Percentiles rank a stretch among this genome's conserved stretches.
Evolutionary conservation across 2,329 filamentous ascomycete species (phyloP).

Genomic region (Fusarium sp.): DNA sequence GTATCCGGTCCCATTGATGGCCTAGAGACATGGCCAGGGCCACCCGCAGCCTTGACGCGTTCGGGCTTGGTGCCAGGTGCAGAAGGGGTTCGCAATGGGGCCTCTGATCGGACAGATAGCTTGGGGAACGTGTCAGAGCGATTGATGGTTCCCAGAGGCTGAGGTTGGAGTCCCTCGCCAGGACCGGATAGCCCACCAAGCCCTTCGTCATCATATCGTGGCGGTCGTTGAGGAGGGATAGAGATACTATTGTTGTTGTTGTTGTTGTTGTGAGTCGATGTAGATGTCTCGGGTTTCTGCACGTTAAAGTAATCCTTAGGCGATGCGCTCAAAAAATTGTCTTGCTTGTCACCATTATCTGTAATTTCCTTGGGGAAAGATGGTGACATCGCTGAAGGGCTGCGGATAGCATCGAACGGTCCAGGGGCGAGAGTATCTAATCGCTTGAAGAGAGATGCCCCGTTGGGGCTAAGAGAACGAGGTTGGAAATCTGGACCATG

Average conservation of each 20-base stretch:
- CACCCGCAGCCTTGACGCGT: conserved; percentile 45
- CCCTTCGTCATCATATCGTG: conserved; percentile 67
- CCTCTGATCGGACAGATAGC: conserved; percentile 51
- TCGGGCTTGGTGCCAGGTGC: conserved; percentile 59
- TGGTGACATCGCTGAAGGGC: conserved; percentile 49
- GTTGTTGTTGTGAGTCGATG: conserved; percentile 39
- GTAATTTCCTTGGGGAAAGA: conserved; percentile 45
- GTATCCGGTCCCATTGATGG: conserved; percentile 62
- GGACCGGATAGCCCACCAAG: conserved; percentile 62
- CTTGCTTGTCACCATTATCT: conserved; percentile 29
- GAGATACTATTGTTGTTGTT: conserved; percentile 43
- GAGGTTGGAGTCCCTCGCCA: conserved; percentile 51
- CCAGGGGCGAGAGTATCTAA: conserved; percentile 75
- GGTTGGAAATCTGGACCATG: conserved; percentile 37
- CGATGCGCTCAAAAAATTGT: conserved; percentile 37
- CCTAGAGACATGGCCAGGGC: conserved; percentile 48
- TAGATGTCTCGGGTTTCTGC: conserved; percentile 19
- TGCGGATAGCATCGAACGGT: conserved; percentile 67
- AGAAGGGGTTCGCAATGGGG: conserved; percentile 59
- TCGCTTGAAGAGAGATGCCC: conserved; percentile 63
- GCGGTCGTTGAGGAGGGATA: conserved; percentile 55
- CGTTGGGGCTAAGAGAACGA: conserved; percentile 41
- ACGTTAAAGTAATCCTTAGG: conserved; percentile 28
- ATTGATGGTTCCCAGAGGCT: conserved; percentile 53
- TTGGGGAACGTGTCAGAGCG: conserved; percentile 67